These are phyloP conservation scores for Nicotiana paniculata DNA, from an alignment of 257 asterid species.

Conservation along the genomic window DNA sequence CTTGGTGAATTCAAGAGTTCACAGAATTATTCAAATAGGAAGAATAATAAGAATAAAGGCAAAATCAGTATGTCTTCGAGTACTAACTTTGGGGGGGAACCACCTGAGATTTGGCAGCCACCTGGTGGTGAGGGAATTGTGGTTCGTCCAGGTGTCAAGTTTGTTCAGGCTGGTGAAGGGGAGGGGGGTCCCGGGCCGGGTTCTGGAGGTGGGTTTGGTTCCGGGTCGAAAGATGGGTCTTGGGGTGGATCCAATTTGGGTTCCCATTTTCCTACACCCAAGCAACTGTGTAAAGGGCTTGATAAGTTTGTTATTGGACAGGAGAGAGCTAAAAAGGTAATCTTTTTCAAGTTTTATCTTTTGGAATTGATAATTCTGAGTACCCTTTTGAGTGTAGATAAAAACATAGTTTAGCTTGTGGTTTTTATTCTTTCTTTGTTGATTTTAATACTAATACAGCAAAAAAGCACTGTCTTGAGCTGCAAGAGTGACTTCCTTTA, in stretches of 20 bases:
- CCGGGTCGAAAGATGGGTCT: constrained; percentile 50
- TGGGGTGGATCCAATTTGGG: constrained; percentile 98
- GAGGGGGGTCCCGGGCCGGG: constrained; percentile 43
- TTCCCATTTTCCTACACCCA: constrained; percentile 74
- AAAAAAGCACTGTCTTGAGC: background rate
- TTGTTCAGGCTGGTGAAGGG: constrained; percentile 45
- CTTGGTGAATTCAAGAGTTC: constrained; percentile 36
- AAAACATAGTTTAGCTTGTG: background rate
- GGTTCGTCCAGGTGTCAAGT: constrained; percentile 68
- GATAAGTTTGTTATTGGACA: constrained; percentile 97
- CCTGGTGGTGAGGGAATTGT: constrained; percentile 69
- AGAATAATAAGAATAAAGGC: constrained; percentile 18
- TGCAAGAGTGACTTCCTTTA: background rate
- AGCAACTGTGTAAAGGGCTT: constrained; percentile 91
- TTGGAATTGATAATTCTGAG: background rate
- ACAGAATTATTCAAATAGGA: constrained; percentile 18
- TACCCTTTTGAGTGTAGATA: background rate
- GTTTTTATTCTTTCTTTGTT: background rate
- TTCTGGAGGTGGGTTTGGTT: constrained; percentile 52
- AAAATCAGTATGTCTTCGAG: constrained; percentile 21
- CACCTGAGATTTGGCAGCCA: constrained; percentile 99
- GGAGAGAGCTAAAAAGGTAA: constrained; percentile 93
- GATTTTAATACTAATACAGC: background rate
- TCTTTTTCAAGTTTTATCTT: background rate
- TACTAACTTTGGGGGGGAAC: constrained; percentile 85